phyloP scores from a whole-genome alignment of 768 basidiomycete genomes.

The Podaxis mareebaensis region DNA sequence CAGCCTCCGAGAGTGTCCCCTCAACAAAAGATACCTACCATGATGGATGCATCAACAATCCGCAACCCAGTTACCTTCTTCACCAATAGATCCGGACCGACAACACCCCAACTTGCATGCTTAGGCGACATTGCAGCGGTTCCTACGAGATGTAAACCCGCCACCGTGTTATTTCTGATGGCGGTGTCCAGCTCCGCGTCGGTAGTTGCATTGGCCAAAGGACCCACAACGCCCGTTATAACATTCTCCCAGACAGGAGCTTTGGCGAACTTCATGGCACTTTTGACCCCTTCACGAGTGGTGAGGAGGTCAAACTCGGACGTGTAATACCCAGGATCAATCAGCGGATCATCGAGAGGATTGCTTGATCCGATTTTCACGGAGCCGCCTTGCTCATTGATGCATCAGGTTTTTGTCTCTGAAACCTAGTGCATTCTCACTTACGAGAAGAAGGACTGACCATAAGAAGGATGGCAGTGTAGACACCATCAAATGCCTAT shows the following conservation, averaged over 20 bases:
- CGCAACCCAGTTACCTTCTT: conserved; percentile 35
- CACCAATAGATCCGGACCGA: conserved; percentile 37
- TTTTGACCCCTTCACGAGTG: conserved; percentile 24
- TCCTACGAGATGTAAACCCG: conserved; percentile 33
- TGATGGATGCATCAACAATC: conserved; percentile 38
- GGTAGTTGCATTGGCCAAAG: conserved; percentile 16
- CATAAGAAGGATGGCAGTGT: conserved; percentile 22
- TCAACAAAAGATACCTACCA: conserved; percentile 24
- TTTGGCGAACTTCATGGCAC: conserved; percentile 20
- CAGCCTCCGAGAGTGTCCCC: neutral
- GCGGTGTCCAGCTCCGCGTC: conserved; percentile 18
- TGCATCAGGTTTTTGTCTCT: neutral
- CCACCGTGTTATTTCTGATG: conserved; percentile 22
- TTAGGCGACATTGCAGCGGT: conserved; percentile 33
- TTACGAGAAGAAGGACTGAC: conserved; percentile 30
- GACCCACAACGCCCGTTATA: conserved; percentile 14
- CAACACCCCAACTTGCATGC: conserved; percentile 31
- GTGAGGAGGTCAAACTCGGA: conserved; percentile 17
- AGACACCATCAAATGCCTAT: conserved; percentile 21
- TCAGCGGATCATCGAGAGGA: conserved; percentile 27
- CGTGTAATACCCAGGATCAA: conserved; percentile 16
- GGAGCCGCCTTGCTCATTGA: conserved; percentile 19
- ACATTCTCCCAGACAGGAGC: conserved; percentile 22
- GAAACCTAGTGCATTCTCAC: neutral
- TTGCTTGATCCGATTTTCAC: conserved; percentile 22